Evolutionary conservation across 306 rosid species (phyloP), one percentile per base, ranked within the genome.

Genomic region (Fagus crenata): DNA sequence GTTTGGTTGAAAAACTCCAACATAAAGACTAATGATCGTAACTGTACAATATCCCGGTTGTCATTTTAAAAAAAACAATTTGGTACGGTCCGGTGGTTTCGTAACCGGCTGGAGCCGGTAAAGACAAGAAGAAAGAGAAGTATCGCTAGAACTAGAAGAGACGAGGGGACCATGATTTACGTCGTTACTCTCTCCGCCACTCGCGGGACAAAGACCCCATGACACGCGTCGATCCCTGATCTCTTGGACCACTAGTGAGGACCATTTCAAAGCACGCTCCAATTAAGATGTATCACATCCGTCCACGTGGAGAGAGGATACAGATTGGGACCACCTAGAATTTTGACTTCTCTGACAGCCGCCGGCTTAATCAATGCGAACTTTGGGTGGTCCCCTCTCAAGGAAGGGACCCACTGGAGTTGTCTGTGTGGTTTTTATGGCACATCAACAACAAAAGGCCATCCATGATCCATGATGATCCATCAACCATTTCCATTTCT

Each of bases 321-420:
- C 36, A 1, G 53, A 74, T 78, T 82, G 81, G 91, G 86, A 85
- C 93, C 85, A 77, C 72, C 39, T 5, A 8, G 75, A 76, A 81
- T 76, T 83, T 89, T 82, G 81, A 86, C 86, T 81, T 81, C 41
- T 71, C 76, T 68, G 78, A 82, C 89, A 85, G 86, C 95, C 95
- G 95, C 92, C 91, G 91, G 82, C 88, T 86, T 64, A 89, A 86
- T 88, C 81, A 86, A 81, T 81, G 86, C 35, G 73, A 37, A 69
- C 72, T 75, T 85, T 76, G 68, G 77, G 65, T 80, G 86, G 89
- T 83, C 83, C 87, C 82, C 46, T 51, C 43, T 22, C 28, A 22
- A 22, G 28, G 28, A 22, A 22, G 71, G 77, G 80, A 53, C 78
- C 86, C 74, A 35, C 9, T 33, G 7, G 77, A 40, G 49, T 35